Conservation (phyloP, 176 grass and related monocot species). For the Echinochloa phyllopogon region DNA sequence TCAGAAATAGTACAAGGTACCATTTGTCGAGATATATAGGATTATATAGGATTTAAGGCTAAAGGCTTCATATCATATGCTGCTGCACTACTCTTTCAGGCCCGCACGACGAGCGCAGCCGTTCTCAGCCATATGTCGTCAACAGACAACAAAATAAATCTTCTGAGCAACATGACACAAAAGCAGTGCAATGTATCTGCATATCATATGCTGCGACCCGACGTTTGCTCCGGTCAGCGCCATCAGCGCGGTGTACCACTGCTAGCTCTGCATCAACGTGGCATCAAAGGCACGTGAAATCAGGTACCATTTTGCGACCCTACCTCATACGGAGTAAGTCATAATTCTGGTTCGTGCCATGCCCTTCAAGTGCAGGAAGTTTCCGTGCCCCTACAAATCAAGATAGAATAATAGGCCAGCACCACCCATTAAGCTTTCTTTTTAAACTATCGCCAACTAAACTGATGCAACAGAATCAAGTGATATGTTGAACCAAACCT, state of each 20-base stretch:
- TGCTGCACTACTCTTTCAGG: background rate
- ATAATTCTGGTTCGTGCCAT: background rate
- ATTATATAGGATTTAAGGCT: background rate
- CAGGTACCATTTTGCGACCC: background rate
- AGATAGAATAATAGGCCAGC: background rate
- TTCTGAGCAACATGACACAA: background rate
- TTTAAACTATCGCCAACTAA: background rate
- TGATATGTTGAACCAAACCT: slow-evolving; percentile 24
- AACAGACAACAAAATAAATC: background rate
- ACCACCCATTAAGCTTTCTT: background rate
- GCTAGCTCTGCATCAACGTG: background rate
- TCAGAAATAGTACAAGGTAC: background rate
- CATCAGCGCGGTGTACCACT: background rate
- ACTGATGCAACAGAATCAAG: slow-evolving; percentile 11
- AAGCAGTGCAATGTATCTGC: background rate
- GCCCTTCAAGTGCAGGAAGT: slow-evolving; percentile 5
- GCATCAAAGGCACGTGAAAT: slow-evolving; percentile 29
- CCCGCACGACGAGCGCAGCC: background rate
- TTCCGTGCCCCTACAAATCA: background rate
- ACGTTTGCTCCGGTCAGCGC: background rate
- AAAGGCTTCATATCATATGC: too few relatives aligned
- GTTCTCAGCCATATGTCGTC: background rate
- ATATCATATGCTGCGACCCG: background rate
- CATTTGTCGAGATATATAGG: background rate
- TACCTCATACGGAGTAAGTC: background rate